Evolutionary conservation across 108 stramenopile species (phyloP).

Genomic region (Stephanodiscus triporus): DNA sequence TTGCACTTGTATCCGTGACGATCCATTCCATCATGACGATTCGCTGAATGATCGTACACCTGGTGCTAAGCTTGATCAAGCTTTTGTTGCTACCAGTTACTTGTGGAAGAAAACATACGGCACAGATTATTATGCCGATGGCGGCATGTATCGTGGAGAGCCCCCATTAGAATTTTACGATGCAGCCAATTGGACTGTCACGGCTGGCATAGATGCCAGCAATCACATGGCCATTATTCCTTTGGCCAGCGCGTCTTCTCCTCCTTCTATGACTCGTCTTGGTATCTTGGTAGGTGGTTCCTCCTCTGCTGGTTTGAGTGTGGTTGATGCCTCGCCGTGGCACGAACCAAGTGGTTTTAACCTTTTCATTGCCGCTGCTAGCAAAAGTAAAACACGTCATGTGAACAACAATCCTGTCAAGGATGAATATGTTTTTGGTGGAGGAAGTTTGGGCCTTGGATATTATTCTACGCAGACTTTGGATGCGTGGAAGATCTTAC

Average conservation of each 20-base stretch:
- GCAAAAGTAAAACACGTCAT: background rate
- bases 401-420: slow-evolving; percentile 6
- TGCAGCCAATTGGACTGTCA: slow-evolving; percentile 14
- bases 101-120: slow-evolving; percentile 55
- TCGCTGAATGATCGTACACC: slow-evolving; percentile 56
- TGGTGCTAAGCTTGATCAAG: slow-evolving; percentile 44
- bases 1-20: slow-evolving; percentile 40
- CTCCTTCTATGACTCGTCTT: no score
- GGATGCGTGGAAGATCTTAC: slow-evolving; percentile 14
- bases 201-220: slow-evolving; percentile 1
- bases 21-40: slow-evolving; percentile 61
- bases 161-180: slow-evolving; percentile 49
- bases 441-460: slow-evolving; percentile 6
- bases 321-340: no score
- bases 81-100: slow-evolving; percentile 42
- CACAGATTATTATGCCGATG: slow-evolving; percentile 41
- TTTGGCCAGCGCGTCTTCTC: background rate
- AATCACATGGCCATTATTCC: slow-evolving; percentile 4
- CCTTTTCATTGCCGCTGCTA: background rate
- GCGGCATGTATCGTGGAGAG: slow-evolving; percentile 76
- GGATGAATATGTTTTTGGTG: slow-evolving; percentile 24
- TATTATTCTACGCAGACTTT: slow-evolving; percentile 19
- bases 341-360: background rate
- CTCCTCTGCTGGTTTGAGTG: no score
- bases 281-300: no score